Base-by-base conservation (phyloP, 2,329 filamentous ascomycete genomes). In the Diaporthe ilicicola region DNA sequence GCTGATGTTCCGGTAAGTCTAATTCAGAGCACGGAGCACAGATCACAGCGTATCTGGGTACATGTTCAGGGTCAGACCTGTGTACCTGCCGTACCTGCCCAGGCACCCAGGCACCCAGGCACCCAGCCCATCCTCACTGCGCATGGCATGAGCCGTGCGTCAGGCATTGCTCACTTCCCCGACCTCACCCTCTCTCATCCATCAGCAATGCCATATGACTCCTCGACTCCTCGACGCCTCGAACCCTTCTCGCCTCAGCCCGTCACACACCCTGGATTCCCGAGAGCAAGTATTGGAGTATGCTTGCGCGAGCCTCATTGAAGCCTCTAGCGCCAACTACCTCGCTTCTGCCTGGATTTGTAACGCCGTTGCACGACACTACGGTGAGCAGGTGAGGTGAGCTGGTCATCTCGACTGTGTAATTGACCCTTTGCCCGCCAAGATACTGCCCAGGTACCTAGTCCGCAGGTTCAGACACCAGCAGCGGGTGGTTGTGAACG, bases 1-100 rank as follows among this genome's bases (percentile, higher is more conserved):
- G 64, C 69, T 71, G 27, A 53, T 46, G 53, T 62, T 39, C 51
- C 64, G 62, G 69, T 32, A 54, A 59, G 64, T 54, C 69, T 61
- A 53, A 50, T 67, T 51, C 32, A 17, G 22, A 34, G 13, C 34
- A 34, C 44, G 24, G n/a, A 17, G 59, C 55, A 44, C 48, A 48
- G 44, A 61, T 17, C 51, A 34, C 19, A 2, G 53, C 22, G 29
- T 27, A 55, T 19, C 22, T 42, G 34, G 37, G 37, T 27, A 48
- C 39, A 22, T 22, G 39, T 22, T 46, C 39, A 39, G 56, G 10
- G 19, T 32, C 56, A 48, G 59, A 50, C 56, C 22, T 42, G 27
- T 2, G 59, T 34, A 50, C n/a, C n/a, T 24, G 42, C n/a, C n/a
- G n/a, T n/a, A n/a, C n/a, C n/a, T n/a, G n/a, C 19, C 19, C 17